A percentile compares a stretch with the other conserved stretches of the same genome.
Conservation (phyloP, 2,329 filamentous ascomycete genomes). For the Colletotrichum zoysiae region DNA sequence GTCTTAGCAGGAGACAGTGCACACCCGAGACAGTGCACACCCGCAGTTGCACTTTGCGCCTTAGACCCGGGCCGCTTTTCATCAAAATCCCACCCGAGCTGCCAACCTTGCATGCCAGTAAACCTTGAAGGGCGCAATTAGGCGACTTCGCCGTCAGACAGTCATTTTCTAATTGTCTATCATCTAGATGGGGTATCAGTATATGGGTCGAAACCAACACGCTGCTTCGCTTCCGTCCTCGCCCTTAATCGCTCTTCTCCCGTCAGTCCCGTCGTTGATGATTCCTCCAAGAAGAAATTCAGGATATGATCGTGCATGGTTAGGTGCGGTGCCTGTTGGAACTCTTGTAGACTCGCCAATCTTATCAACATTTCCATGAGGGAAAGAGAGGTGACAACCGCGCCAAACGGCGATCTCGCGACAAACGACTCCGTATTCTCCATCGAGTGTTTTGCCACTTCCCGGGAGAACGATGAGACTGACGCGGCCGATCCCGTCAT, state of each 20-base stretch:
- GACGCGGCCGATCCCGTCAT: slow-evolving; percentile 18
- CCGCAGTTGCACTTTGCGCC: background rate
- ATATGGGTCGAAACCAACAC: slow-evolving; percentile 69
- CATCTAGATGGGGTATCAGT: slow-evolving; percentile 54
- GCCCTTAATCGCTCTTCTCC: slow-evolving; percentile 60
- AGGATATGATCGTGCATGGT: slow-evolving; percentile 90
- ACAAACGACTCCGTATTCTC: slow-evolving; percentile 49
- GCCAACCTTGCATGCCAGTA: background rate
- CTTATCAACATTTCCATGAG: slow-evolving; percentile 91
- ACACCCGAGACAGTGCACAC: background rate
- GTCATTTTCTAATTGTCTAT: slow-evolving; percentile 8
- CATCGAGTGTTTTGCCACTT: slow-evolving; percentile 35
- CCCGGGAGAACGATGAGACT: slow-evolving; percentile 5
- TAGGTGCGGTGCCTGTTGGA: slow-evolving; percentile 90
- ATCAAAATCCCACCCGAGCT: slow-evolving; percentile 1
- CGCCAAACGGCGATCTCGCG: slow-evolving; percentile 62
- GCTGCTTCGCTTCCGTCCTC: slow-evolving; percentile 60
- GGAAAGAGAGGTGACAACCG: slow-evolving; percentile 72
- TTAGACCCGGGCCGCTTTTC: background rate
- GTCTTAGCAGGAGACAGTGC: slow-evolving; percentile 4
- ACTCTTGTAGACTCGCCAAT: slow-evolving; percentile 88
- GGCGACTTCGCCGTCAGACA: background rate
- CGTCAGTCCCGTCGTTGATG: slow-evolving; percentile 63
- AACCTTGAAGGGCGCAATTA: background rate
- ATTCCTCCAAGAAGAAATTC: slow-evolving; percentile 83